A percentile compares a stretch with the other conserved stretches of the same genome.
These are phyloP conservation scores for Fraxinus sp. DNA, from an alignment of 305 asterid genomes.

Conservation along the genomic window DNA sequence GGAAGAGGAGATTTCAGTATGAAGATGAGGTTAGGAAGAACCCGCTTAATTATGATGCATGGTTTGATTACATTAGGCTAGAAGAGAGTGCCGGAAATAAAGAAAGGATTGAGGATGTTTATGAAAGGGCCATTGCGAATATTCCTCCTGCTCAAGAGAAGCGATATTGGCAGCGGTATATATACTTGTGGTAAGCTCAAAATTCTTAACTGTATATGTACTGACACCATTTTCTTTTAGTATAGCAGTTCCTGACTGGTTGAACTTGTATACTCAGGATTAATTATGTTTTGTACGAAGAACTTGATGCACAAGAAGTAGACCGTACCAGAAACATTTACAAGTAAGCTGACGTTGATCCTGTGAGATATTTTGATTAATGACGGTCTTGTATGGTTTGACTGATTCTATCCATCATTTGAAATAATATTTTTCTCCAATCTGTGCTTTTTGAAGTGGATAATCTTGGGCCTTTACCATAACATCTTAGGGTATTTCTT, in stretches of 20 bases:
- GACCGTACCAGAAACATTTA: constrained; percentile 74
- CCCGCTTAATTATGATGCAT: constrained; percentile 71
- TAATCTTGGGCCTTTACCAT: neutral
- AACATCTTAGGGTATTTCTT: neutral
- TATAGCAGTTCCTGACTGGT: constrained; percentile 17
- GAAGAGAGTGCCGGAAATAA: constrained; percentile 66
- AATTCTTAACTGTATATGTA: neutral
- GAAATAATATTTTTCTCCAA: neutral
- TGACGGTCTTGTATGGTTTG: neutral
- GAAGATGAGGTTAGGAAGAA: constrained; percentile 78
- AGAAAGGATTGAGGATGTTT: constrained; percentile 62
- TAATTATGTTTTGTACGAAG: constrained; percentile 77
- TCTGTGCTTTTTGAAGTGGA: neutral
- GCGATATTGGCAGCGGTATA: constrained; percentile 81
- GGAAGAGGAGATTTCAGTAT: constrained; percentile 76
- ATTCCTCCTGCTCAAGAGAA: constrained; percentile 81
- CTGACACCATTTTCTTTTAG: neutral
- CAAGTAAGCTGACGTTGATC: constrained; percentile 37
- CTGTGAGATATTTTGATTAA: neutral
- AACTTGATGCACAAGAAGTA: constrained; percentile 67
- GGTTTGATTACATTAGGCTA: constrained; percentile 75
- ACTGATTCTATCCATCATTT: neutral
- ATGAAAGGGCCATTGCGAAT: constrained; percentile 80
- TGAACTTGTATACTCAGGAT: constrained; percentile 48
- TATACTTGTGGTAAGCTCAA: constrained; percentile 62